Base-by-base conservation (phyloP, 371 early-diverging fungal species). In the Mortierella sp. region DNA sequence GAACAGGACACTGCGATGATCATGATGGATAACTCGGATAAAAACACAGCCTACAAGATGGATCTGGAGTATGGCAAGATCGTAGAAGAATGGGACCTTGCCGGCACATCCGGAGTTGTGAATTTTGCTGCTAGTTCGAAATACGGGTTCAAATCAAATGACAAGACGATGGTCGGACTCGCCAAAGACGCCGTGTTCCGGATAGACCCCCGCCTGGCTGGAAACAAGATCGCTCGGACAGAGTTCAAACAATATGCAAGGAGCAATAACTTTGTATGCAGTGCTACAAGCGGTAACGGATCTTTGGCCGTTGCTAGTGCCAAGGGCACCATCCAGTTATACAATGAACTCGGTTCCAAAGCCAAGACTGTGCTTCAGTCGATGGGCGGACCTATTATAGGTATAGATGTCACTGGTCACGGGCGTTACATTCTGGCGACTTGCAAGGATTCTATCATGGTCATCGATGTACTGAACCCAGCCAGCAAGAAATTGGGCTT, bases 311-410 rank as follows among this genome's bases (percentile, higher is more conserved):
- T 98, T 21, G 98, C 90, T 4, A 90, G 89, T 49, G 80, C 79
- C 24, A 96, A 95, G 76, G 99, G 98, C 41, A 97, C 97, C 56
- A 88, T 99, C 56, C 87, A 95, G 42, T 73, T 99, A 63, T 95
- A 92, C 79, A 87, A 93, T 78, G 81, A 67, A 56, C 67, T 97
- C 24, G 92, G 90, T 60, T 89, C 89, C 69, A 86, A 89, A 19
- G 98, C 98, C 42, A 97, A 96, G 72, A 96, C 95, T 0, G 82
- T 85, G 43, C 82, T 99, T 23, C 95, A 96, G 3, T 95, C 94
- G 7, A 76, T 96, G 56, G 97, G 98, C 46, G 90, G 97, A 70
- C 88, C 93, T 7, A 93, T 97, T 58, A 73, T 92, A 39, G 94
- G 95, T 34, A 85, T 98, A 34, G 98, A 97, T 76, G 90, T 96